Evolutionary conservation across 1,284 basidiomycete genomes (phyloP).

Genomic region (Cutaneotrichosporon sp.): DNA sequence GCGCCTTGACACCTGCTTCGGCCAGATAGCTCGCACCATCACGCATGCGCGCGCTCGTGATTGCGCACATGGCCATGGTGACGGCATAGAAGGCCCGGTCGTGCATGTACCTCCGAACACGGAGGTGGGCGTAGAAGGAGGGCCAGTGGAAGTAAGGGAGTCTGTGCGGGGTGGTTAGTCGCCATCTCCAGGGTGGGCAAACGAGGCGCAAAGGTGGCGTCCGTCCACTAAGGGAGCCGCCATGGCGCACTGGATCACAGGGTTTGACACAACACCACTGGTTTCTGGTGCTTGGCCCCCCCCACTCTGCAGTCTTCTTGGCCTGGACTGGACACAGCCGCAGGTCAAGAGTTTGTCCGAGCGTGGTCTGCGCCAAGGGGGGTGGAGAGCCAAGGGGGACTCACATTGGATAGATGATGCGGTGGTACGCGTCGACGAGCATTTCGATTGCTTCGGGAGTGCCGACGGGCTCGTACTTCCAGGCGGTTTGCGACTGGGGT

Average conservation of each 20-base stretch:
- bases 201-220: not conserved
- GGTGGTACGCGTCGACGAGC: conserved; percentile 36
- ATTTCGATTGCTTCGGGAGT: conserved; percentile 32
- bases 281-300: not conserved
- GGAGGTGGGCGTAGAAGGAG: conserved; percentile 35
- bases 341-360: not conserved
- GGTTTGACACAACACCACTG: not conserved
- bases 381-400: conserved; percentile 4
- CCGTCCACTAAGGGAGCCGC: too few relatives aligned
- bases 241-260: not conserved
- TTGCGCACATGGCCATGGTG: conserved; percentile 46
- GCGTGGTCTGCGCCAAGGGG: not conserved
- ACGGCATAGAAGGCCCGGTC: conserved; percentile 41
- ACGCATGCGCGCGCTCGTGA: conserved; percentile 42
- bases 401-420: conserved; percentile 46
- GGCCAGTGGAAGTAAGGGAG: conserved; percentile 52
- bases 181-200: not conserved
- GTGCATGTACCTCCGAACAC: conserved; percentile 31
- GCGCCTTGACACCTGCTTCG: conserved; percentile 4
- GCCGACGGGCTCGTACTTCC: conserved; percentile 39
- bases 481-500: conserved; percentile 9
- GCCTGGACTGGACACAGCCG: too few relatives aligned
- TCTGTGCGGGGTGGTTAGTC: conserved; percentile 21
- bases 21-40: conserved; percentile 36
- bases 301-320: too few relatives aligned